These are phyloP conservation scores for Candida neerlandica DNA, from an alignment of 1,139 yeast species.

Conservation along the genomic window DNA sequence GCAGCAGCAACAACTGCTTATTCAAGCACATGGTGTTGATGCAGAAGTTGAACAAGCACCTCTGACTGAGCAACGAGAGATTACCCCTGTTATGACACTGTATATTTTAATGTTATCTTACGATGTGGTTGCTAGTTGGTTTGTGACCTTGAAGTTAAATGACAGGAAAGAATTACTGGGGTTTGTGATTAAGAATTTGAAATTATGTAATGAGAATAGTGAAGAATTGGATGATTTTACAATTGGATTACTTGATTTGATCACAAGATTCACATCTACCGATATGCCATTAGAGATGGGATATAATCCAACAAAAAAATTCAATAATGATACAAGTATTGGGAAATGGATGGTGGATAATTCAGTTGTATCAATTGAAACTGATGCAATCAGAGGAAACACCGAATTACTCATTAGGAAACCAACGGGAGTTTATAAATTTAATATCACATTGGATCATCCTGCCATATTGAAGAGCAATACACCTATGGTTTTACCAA, in stretches of 20 bases:
- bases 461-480: constrained; percentile 11
- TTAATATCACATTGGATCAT: constrained; percentile 48
- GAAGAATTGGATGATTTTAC: constrained; percentile 52
- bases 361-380: constrained; percentile 58
- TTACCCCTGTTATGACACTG: constrained; percentile 54
- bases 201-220: constrained; percentile 35
- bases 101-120: constrained; percentile 68
- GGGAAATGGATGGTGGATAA: constrained; percentile 67
- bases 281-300: constrained; percentile 58
- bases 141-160: constrained; percentile 59
- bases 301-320: constrained; percentile 22
- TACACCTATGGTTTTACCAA: constrained; percentile 22
- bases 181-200: constrained; percentile 62
- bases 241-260: constrained; percentile 67
- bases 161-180: constrained; percentile 63
- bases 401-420: constrained; percentile 58
- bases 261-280: constrained; percentile 67
- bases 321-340: constrained; percentile 22
- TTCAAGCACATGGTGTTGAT: constrained; percentile 45
- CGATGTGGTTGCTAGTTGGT: constrained; percentile 73
- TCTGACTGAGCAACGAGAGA: constrained; percentile 48
- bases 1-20: constrained; percentile 7
- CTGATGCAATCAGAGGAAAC: constrained; percentile 55
- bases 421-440: constrained; percentile 65
- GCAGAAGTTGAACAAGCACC: constrained; percentile 47